Evolutionary conservation across 306 rosid genomes (phyloP).

Genomic region (Inga oerstediana): DNA sequence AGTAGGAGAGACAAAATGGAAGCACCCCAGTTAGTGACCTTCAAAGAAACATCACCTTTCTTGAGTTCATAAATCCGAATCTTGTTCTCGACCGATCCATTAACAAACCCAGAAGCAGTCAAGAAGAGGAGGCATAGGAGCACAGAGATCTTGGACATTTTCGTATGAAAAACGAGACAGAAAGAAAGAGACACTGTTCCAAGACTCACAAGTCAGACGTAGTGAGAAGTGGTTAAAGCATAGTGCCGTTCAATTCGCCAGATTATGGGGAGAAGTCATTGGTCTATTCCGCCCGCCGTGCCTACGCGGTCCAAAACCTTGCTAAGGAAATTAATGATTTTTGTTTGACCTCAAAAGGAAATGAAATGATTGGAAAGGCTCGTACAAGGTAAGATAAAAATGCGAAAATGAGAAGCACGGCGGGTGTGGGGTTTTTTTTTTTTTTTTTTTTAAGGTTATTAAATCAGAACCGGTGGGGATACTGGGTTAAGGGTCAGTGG

Average conservation of each 20-base stretch:
- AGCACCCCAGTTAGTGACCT: conserved; percentile 72
- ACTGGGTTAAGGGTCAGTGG: no score
- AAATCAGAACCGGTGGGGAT: no score
- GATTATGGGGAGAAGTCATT: not conserved
- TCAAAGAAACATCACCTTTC: conserved; percentile 47
- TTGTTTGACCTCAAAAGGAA: no score
- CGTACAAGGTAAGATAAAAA: not conserved
- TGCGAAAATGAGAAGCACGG: not conserved
- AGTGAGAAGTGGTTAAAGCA: not conserved
- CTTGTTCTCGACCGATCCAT: conserved; percentile 30
- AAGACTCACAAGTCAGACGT: not conserved
- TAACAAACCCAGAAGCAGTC: conserved; percentile 39
- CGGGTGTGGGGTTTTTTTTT: no score
- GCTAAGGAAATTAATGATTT: not conserved
- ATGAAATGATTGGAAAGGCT: not conserved
- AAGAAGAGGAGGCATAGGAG: conserved; percentile 41
- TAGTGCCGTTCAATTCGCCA: not conserved
- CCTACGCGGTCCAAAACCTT: not conserved
- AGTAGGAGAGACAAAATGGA: conserved; percentile 45
- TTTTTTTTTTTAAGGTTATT: no score
- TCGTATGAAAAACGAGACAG: not conserved
- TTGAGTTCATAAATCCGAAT: conserved; percentile 47
- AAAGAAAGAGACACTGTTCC: not conserved
- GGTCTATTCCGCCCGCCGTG: not conserved
- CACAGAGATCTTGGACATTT: conserved; percentile 36